Evolutionary conservation across 176 grass and related monocot genomes (phyloP), one percentile per base, ranked within the genome.

Genomic region (Pharus latifolius): DNA sequence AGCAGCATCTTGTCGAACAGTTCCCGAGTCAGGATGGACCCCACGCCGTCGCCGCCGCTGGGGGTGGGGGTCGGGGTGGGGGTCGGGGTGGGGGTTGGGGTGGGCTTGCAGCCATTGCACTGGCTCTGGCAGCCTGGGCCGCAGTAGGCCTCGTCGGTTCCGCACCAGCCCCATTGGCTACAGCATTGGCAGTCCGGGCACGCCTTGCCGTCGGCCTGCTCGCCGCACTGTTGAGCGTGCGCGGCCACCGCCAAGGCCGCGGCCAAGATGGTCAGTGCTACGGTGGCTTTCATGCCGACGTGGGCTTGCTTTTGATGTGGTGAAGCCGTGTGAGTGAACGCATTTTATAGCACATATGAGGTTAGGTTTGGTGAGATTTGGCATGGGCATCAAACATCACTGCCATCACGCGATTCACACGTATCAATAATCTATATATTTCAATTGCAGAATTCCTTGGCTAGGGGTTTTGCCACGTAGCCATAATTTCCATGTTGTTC

Each of bases 1-100:
- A 67, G 73, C 37, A 85, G 53, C 76, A 85, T 80, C 43, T 45
- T 13, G 7, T 85, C 62, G 72, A 75, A 85, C 2, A 63, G 10
- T 29, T 51, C 27, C 32, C 30, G 31, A 42, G 67, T 79, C n/a
- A 86, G 15, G n/a, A 80, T 33, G 2, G 83, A 76, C 5, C 22
- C 37, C 1, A 78, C 69, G 5, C 53, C 77, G 1, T 27, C 56
- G 35, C 49, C 2, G 16, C 61, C 15, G 24, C 33, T 24, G 35
- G 59, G n/a, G n/a, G n/a, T n/a, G n/a, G n/a, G n/a, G n/a, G n/a
- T n/a, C n/a, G n/a, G n/a, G n/a, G n/a, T n/a, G n/a, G n/a, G n/a
- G n/a, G n/a, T 14, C 10, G 32, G 56, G 17, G 40, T 23, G 3
- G 37, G 15, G 19, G 22, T 7, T 3, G 32, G 44, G 18, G 32